These are phyloP conservation scores for Fusarium sp. DNA, from an alignment of 2,329 filamentous ascomycete genomes.

Conservation along the genomic window DNA sequence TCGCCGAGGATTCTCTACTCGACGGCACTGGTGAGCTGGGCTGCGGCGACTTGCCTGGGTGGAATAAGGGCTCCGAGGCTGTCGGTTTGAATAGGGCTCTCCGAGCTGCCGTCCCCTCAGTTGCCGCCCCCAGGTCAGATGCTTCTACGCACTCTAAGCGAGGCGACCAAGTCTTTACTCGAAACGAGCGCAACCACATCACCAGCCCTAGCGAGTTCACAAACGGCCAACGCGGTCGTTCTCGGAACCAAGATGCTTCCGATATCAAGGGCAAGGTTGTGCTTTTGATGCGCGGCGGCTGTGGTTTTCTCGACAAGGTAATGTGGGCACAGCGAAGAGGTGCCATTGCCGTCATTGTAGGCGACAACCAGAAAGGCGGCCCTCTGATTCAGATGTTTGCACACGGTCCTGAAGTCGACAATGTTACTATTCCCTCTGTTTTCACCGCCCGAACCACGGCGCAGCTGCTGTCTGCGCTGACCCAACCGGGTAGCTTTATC, in stretches of 20 bases:
- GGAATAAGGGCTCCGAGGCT: conserved; percentile 69
- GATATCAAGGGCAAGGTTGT: conserved; percentile 95
- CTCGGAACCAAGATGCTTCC: conserved; percentile 89
- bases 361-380: conserved; percentile 88
- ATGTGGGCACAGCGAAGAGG: conserved; percentile 96
- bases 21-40: conserved; percentile 83
- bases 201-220: conserved; percentile 51
- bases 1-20: conserved; percentile 76
- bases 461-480: conserved; percentile 86
- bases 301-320: conserved; percentile 95
- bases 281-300: conserved; percentile 88
- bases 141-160: conserved; percentile 41
- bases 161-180: conserved; percentile 45
- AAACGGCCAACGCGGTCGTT: conserved; percentile 70
- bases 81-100: conserved; percentile 53
- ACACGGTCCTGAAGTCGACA: conserved; percentile 87
- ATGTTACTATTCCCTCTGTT: conserved; percentile 89
- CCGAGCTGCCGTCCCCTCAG: conserved; percentile 42
- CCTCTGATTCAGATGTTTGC: conserved; percentile 97
- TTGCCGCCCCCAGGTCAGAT: conserved; percentile 32
- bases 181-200: conserved; percentile 46
- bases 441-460: conserved; percentile 97
- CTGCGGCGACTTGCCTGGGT: conserved; percentile 92
- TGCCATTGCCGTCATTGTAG: conserved; percentile 88
- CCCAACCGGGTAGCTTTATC: conserved; percentile 72